These are phyloP conservation scores for Epichloe elymi DNA, from an alignment of 2,329 filamentous ascomycete species.

Conservation along the genomic window DNA sequence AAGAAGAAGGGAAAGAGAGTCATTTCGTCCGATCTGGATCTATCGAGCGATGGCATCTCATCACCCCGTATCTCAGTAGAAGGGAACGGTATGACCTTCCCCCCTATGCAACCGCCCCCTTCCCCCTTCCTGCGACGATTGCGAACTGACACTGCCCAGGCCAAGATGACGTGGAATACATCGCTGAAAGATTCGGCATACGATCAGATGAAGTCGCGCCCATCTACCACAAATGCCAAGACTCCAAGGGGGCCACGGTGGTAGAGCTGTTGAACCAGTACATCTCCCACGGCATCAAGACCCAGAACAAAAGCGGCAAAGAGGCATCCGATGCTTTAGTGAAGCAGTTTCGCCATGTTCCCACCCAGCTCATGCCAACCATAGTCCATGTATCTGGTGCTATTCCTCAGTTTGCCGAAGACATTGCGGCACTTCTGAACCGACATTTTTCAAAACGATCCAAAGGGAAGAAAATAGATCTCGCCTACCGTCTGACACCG, in stretches of 20 bases:
- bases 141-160: slow-evolving; percentile 10
- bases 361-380: slow-evolving; percentile 27
- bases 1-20: slow-evolving; percentile 18
- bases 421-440: slow-evolving; percentile 29
- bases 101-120: too few species aligned
- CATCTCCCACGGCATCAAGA: slow-evolving; percentile 23
- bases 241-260: slow-evolving; percentile 27
- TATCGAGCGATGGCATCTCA: slow-evolving; percentile 8
- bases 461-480: slow-evolving; percentile 21
- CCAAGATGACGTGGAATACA: slow-evolving; percentile 28
- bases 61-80: slow-evolving; percentile 7
- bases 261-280: slow-evolving; percentile 31
- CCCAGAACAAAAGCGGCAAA: slow-evolving; percentile 17
- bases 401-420: slow-evolving; percentile 21
- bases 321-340: slow-evolving; percentile 20
- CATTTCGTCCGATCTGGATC: slow-evolving; percentile 6
- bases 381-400: slow-evolving; percentile 27
- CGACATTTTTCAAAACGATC: slow-evolving; percentile 28
- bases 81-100: neutral
- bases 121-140: neutral
- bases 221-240: slow-evolving; percentile 25
- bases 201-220: slow-evolving; percentile 26
- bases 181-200: slow-evolving; percentile 30
- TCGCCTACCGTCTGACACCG: slow-evolving; percentile 27
- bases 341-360: slow-evolving; percentile 28